Base-by-base conservation (phyloP, 768 basidiomycete genomes). In the Amanita fuliginea region DNA sequence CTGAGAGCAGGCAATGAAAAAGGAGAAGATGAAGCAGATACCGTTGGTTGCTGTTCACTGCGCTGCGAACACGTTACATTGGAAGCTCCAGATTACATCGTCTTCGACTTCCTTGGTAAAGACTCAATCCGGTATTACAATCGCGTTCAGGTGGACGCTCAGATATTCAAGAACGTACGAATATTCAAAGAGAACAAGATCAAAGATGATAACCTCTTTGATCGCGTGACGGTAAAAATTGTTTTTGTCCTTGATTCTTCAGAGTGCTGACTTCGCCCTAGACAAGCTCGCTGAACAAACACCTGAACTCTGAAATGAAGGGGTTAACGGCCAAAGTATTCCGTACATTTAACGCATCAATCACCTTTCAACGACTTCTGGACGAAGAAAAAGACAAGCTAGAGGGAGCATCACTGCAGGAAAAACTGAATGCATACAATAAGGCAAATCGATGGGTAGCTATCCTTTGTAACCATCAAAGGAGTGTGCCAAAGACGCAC, bases 1-100 rank as follows among this genome's bases (percentile, higher is more conserved):
- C 86, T 99, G 64, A 89, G 96, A 75, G 94, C 94, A 42, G 96
- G 96, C 55, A 98, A 98, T 67, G 96, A 99, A 71, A 99, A 99
- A 67, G 96, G 95, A 39, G 96, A 97, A 59, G 96, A 99, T 57
- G 96, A 98, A 66, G 96, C 96, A 1, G 96, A 99, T 63, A 99
- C 96, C 0, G 93, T 98, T 49, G 96, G 96, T 62, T 98, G 96
- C 68, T 99, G 96, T 65, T 99, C 96, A 3, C 70, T 99, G 43
- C 88, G 94, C 26, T 95, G 86, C 64, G 92, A 98, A 64, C 96
- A 99, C 65, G 84, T 99, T 62, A 97, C 95, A 2, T 72, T 97
- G 46, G 81, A 87, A 57, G 80, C 82, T 6, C 92, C 93, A 8
- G 81, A 90, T 70, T 81, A 77, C 58, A 81, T 98, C 63, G 72